Conservation (phyloP, 2,329 filamentous ascomycete genomes). For the Xylaria sp. region DNA sequence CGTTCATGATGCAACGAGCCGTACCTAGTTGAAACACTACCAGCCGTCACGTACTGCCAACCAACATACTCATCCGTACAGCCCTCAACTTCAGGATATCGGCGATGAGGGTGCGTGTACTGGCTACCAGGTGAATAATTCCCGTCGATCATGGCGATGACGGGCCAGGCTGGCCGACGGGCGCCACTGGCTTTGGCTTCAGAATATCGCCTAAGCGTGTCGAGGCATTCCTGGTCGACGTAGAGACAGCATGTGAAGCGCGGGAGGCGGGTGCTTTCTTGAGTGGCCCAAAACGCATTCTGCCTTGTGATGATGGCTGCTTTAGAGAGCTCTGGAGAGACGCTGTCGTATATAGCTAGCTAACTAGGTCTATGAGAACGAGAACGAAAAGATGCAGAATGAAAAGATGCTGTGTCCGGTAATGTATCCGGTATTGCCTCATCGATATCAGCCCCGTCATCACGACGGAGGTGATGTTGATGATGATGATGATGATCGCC, state of each 20-base stretch:
- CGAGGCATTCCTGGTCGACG: slow-evolving; percentile 13
- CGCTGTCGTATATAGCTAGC: too few species aligned
- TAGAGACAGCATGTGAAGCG: slow-evolving; percentile 15
- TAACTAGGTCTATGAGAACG: too few species aligned
- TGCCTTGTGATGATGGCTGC: not conserved
- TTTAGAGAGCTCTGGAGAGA: not conserved
- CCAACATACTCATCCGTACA: slow-evolving; percentile 10
- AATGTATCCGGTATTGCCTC: too few species aligned
- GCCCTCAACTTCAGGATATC: not conserved
- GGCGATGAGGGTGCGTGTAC: not conserved
- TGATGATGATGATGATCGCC: too few species aligned
- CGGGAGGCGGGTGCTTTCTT: slow-evolving; percentile 3
- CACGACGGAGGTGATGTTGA: too few species aligned
- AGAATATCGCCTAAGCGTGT: not conserved
- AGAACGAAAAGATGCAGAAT: too few species aligned
- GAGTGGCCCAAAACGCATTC: not conserved
- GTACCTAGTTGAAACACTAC: not conserved
- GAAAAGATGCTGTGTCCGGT: too few species aligned
- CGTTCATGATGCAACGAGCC: not conserved
- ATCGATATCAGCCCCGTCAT: too few species aligned
- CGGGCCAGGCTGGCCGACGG: not conserved
- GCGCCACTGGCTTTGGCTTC: slow-evolving; percentile 1
- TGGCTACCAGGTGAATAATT: not conserved
- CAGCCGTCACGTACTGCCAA: not conserved
- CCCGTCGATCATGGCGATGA: not conserved